Evolutionary conservation across 2,329 filamentous ascomycete genomes (phyloP), one percentile per base, ranked within the genome.

Genomic region (Fusarium burgessii): DNA sequence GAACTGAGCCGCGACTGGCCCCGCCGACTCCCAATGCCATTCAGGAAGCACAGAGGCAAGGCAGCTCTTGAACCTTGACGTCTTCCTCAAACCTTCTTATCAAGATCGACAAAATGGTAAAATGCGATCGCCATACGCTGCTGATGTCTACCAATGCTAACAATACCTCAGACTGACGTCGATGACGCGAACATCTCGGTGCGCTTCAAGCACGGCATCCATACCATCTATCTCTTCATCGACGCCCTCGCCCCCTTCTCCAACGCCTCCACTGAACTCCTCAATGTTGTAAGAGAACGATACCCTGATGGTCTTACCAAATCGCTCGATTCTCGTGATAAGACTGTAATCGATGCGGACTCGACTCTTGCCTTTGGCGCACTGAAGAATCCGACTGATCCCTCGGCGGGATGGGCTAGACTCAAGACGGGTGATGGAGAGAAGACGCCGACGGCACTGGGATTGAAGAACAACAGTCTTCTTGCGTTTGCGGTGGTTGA

Each of bases 141-240:
- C 23, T 23, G 23, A 23, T 23, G 23, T 23, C 23, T 23, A 23
- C 32, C 47, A 7, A 36, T 47, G 23, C 58, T 60, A 36, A 68
- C 56, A n/a, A 27, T 12, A 42, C 40, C 27, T 46, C 29, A 77
- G 76, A 57, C 72, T 47, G 73, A 78, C 40, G 71, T 82, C 23
- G 80, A 82, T 65, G 85, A 89, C 46, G 81, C 85, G n/a, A 83
- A 87, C 72, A 84, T 88, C 74, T 93, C 91, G 13, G 82, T 95
- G 59, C 87, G 90, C 65, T 90, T 95, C 82, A 94, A 93, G 80
- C 87, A 92, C 78, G 90, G 91, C 77, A 88, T 89, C 62, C 88
- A 90, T 74, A 94, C 91, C 7, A 84, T 94, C 70, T 88, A 92
- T 74, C 84, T 94, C 62, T 90, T 92, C 68, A 85, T 91, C 47